Evolutionary conservation across 352 stramenopile genomes (phyloP).

Genomic region (Phytopythium delawarense): DNA sequence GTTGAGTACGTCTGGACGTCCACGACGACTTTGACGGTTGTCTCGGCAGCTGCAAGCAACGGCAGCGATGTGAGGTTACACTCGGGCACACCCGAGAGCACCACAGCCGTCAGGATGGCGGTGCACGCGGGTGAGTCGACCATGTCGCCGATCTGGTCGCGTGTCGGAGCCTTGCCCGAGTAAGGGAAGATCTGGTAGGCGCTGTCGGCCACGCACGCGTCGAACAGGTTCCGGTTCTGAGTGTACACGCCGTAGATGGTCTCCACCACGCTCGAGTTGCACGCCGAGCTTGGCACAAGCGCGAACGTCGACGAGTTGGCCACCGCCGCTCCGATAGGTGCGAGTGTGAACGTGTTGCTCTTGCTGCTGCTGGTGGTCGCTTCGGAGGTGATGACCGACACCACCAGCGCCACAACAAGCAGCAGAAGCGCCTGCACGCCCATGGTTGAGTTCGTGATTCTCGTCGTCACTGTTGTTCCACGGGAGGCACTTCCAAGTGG

Average conservation of each 20-base stretch:
- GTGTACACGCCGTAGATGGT: slow-evolving; percentile 37
- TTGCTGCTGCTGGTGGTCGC: slow-evolving; percentile 5
- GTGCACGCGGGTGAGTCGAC: slow-evolving; percentile 25
- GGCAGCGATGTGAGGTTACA: slow-evolving; percentile 30
- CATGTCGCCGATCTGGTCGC: slow-evolving; percentile 33
- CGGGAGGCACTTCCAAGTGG: no score
- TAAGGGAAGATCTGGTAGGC: slow-evolving; percentile 50
- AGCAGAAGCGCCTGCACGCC: neutral
- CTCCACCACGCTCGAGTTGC: slow-evolving; percentile 22
- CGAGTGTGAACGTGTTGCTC: slow-evolving; percentile 14
- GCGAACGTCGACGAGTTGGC: slow-evolving; percentile 26
- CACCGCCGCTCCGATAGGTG: slow-evolving; percentile 18
- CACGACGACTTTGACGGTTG: slow-evolving; percentile 40
- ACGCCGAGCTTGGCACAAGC: slow-evolving; percentile 27
- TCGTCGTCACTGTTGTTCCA: neutral
- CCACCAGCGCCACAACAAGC: neutral
- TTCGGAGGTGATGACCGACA: neutral
- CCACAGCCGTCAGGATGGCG: slow-evolving; percentile 31
- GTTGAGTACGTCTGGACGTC: slow-evolving; percentile 17
- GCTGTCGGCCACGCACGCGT: slow-evolving; percentile 33
- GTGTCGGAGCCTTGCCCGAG: slow-evolving; percentile 24
- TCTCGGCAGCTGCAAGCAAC: slow-evolving; percentile 32
- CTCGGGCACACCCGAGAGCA: slow-evolving; percentile 32
- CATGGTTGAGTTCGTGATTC: neutral
- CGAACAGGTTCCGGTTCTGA: slow-evolving; percentile 40